These are phyloP conservation scores for Gautieria morchelliformis DNA, from an alignment of 768 basidiomycete genomes.

Conservation along the genomic window DNA sequence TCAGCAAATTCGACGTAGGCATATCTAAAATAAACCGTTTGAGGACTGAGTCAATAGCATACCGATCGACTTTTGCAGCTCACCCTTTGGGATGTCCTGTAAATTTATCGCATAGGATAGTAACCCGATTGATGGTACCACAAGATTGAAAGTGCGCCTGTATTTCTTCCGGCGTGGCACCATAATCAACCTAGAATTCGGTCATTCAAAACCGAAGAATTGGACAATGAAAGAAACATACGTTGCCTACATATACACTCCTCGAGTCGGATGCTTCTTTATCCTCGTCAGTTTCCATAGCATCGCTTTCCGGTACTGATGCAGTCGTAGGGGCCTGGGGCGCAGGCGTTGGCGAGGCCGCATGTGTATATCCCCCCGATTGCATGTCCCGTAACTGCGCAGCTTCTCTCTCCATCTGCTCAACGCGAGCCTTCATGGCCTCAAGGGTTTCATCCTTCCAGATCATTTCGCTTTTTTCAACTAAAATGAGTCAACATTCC, in stretches of 20 bases:
- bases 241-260: conserved; percentile 95
- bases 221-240: conserved; percentile 30
- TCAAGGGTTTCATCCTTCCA: conserved; percentile 56
- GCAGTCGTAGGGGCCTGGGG: conserved; percentile 34
- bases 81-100: conserved; percentile 99
- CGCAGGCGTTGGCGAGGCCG: conserved; percentile 4
- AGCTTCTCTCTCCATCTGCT: conserved; percentile 89
- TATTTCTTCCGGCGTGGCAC: conserved; percentile 95
- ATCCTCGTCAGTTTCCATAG: conserved; percentile 80
- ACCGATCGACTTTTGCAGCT: conserved; percentile 14
- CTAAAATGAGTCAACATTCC: not conserved
- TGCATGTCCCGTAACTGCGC: conserved; percentile 81
- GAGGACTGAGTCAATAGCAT: conserved; percentile 2
- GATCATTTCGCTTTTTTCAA: not conserved
- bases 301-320: conserved; percentile 32
- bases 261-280: conserved; percentile 69
- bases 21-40: conserved; percentile 45
- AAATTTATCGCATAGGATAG: conserved; percentile 99
- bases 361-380: conserved; percentile 26
- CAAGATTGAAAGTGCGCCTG: conserved; percentile 96
- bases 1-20: conserved; percentile 99
- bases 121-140: conserved; percentile 97
- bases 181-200: conserved; percentile 79
- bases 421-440: conserved; percentile 86
- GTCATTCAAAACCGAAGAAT: not conserved